Base-by-base conservation (phyloP, 139 green algal genomes). In the Astrephomene gubernaculifera region DNA sequence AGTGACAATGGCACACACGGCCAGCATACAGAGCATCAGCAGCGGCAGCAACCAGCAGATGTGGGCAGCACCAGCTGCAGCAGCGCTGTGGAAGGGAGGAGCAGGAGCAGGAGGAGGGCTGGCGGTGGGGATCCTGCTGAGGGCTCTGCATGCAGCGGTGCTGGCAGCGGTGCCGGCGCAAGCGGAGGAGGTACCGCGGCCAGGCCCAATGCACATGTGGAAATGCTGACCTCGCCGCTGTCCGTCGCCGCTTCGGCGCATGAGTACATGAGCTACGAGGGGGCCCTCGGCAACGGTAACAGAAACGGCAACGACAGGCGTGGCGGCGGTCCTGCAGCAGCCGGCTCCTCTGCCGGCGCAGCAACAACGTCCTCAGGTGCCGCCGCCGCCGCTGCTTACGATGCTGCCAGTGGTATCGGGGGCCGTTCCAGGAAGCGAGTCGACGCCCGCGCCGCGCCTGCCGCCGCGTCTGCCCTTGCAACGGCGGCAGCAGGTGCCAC, bases 181-280 rank as follows among this genome's bases (percentile, higher is more conserved):
- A n/a, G 63, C 63, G 27, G n/a, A 4, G 7, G 63, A 21, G n/a
- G 31, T n/a, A 19, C n/a, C 9, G 63, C 4, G 4, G 27, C 27
- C n/a, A 29, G n/a, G 19, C 27, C 43, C 29, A 60, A 60, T 27
- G 29, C 70, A 29, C 70, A 78, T 14, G 29, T 24, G 70, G 70
- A 78, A 43, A 60, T 78, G 29, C 70, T 60, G 27, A 43, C 70
- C 12, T 60, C 21, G 27, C 70, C 70, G 41, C 70, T 78, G 8
- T 29, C 41, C 43, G 70, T 43, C 43, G 39, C 41, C 70, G 70
- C 70, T 10, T 61, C 43, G 29, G 70, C 70, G 36, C 70, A 60
- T 25, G 70, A 78, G 70, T 60, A n/a, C 29, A 43, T 1, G n/a
- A n/a, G n/a, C n/a, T n/a, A n/a, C n/a, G n/a, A n/a, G n/a, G n/a